These are phyloP conservation scores for Aspergillus versicolor DNA, from an alignment of 2,329 filamentous ascomycete genomes.

Conservation along the genomic window DNA sequence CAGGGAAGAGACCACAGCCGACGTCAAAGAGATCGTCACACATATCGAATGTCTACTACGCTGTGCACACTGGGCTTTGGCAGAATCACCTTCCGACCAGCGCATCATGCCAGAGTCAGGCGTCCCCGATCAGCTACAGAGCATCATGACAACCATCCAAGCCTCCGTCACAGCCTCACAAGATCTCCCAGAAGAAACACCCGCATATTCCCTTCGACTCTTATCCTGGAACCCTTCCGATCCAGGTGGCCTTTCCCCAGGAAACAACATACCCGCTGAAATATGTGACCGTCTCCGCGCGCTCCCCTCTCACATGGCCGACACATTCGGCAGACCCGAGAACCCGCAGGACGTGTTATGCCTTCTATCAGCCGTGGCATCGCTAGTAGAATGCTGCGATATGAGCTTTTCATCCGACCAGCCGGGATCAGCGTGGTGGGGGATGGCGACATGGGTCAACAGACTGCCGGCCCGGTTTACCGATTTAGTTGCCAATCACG, in stretches of 20 bases:
- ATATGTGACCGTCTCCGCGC: neutral
- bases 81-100: neutral
- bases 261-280: neutral
- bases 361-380: neutral
- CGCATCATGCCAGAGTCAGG: neutral
- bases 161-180: neutral
- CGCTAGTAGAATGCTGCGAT: slow-evolving; percentile 1
- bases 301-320: slow-evolving; percentile 7
- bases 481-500: neutral
- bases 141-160: neutral
- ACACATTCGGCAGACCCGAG: neutral
- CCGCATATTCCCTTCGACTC: neutral
- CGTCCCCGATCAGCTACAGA: neutral
- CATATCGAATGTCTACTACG: neutral
- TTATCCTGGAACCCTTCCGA: neutral
- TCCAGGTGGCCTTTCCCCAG: neutral
- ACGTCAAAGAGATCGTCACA: neutral
- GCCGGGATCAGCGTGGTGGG: neutral
- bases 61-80: neutral
- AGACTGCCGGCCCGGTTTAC: neutral
- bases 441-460: slow-evolving; percentile 1
- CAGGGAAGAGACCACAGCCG: neutral
- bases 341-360: neutral
- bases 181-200: neutral
- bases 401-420: neutral